Conservation (phyloP, 495 filamentous ascomycete genomes). For the Aspergillus indologenus region DNA sequence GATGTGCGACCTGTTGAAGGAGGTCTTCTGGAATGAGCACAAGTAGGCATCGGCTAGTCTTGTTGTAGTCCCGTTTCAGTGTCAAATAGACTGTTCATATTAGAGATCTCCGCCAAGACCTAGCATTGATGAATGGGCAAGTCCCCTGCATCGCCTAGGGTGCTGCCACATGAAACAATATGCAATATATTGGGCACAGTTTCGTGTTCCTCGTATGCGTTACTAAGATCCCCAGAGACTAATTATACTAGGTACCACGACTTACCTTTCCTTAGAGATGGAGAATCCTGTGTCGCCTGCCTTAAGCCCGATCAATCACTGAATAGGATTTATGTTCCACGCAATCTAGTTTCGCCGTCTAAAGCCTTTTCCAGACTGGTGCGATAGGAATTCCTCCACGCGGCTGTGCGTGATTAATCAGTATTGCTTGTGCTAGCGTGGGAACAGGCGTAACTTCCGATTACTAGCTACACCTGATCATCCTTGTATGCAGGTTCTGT, state of each 20-base stretch:
- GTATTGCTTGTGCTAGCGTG: neutral
- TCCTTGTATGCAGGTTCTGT: neutral
- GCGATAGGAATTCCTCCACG: neutral
- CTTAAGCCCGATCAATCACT: too few relatives aligned
- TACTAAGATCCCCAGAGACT: too few relatives aligned
- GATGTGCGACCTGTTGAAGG: conserved; percentile 51
- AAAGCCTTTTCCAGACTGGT: neutral
- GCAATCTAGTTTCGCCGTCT: neutral
- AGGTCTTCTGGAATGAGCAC: conserved; percentile 34
- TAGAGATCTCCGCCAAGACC: too few relatives aligned
- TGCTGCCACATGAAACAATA: too few relatives aligned
- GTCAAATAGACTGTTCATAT: neutral
- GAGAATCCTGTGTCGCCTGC: too few relatives aligned
- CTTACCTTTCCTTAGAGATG: too few relatives aligned
- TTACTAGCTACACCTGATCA: neutral
- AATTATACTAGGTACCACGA: too few relatives aligned
- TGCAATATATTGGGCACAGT: too few relatives aligned
- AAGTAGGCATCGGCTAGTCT: neutral
- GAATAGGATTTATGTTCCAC: neutral
- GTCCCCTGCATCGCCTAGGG: too few relatives aligned
- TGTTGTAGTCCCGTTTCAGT: neutral
- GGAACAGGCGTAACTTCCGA: neutral
- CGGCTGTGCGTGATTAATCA: neutral
- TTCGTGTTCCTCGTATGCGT: too few relatives aligned
- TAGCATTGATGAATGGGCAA: too few relatives aligned